Evolutionary conservation across 2,329 filamentous ascomycete genomes (phyloP), one percentile per base, ranked within the genome.

Genomic region (Nemania abortiva): DNA sequence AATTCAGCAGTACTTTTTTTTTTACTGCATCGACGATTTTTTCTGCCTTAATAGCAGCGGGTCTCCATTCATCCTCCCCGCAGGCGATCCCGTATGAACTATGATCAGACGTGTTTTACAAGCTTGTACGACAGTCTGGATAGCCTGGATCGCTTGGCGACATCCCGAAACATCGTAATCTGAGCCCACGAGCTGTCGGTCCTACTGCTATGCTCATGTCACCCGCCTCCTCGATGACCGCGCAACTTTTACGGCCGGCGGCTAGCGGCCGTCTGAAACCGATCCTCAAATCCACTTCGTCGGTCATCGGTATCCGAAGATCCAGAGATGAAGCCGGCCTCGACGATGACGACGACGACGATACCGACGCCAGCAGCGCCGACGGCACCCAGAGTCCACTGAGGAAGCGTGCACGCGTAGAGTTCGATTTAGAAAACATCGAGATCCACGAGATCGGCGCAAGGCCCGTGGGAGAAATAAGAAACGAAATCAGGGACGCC

Each of bases 371-470:
- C n/a, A 71, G 70, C 65, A 74, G 24, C 42, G 73, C 73, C 45
- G 76, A 80, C 37, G 79, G 82, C 27, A 76, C 79, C 15, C 81
- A 83, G 59, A 86, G 81, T 71, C 84, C 84, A 3, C 81, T 77
- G 37, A 89, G 79, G 39, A 89, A 89, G 76, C 84, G 86, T 45
- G 85, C 84, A 69, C 88, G 85, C 74, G 88, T 90, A 57, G 81
- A 87, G 55, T 89, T 89, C 71, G 87, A 89, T 80, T 83, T 89
- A 69, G 84, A 86, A 22, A 83, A 85, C 74, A 89, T 87, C 75
- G 82, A 85, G 66, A 84, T 88, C 6, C 85, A 87, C 78, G 86
- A 87, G 73, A 84, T 89, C 31, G 84, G 84, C 55, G 79, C 81
- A 53, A 81, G 86, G 71, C 84, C 84, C 5, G 83, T 88, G 74